phyloP scores from a whole-genome alignment of 1,284 basidiomycete species.

The Ustilago xerochloae region DNA sequence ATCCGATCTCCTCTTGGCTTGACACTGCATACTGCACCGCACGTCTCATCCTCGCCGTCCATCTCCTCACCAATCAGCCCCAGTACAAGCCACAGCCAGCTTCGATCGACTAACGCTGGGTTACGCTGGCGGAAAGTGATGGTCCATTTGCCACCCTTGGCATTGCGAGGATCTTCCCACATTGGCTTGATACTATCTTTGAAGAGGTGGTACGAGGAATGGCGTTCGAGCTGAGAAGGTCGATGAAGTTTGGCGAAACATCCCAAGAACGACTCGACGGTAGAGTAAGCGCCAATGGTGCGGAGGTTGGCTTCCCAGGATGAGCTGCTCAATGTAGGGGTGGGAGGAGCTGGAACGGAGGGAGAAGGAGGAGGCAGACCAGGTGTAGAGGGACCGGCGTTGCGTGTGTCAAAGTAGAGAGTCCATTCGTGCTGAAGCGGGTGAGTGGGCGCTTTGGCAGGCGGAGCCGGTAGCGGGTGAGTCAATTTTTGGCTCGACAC shows the following conservation, averaged over 20 bases:
- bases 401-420: conserved; percentile 79
- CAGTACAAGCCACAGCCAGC: conserved; percentile 90
- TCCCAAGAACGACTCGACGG: conserved; percentile 86
- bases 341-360: conserved; percentile 84
- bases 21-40: conserved; percentile 82
- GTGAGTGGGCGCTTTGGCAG: conserved; percentile 69
- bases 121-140: conserved; percentile 84
- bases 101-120: conserved; percentile 81
- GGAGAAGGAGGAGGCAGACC: conserved; percentile 76
- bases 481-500: background rate
- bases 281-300: conserved; percentile 55
- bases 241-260: conserved; percentile 94
- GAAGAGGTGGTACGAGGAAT: conserved; percentile 93
- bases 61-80: conserved; percentile 89
- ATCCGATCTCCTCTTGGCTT: conserved; percentile 88
- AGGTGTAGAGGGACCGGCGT: conserved; percentile 8
- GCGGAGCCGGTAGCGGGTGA: conserved; percentile 16
- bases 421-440: conserved; percentile 88
- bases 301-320: conserved; percentile 58
- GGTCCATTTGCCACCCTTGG: conserved; percentile 91
- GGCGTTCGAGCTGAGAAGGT: conserved; percentile 84
- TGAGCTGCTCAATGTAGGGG: conserved; percentile 11
- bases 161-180: conserved; percentile 95
- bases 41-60: conserved; percentile 86
- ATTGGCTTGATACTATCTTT: conserved; percentile 87